Percentiles rank a stretch among this genome's conserved stretches.
phyloP scores from a whole-genome alignment of 1,284 basidiomycete genomes.

The Marasmius fiardii region DNA sequence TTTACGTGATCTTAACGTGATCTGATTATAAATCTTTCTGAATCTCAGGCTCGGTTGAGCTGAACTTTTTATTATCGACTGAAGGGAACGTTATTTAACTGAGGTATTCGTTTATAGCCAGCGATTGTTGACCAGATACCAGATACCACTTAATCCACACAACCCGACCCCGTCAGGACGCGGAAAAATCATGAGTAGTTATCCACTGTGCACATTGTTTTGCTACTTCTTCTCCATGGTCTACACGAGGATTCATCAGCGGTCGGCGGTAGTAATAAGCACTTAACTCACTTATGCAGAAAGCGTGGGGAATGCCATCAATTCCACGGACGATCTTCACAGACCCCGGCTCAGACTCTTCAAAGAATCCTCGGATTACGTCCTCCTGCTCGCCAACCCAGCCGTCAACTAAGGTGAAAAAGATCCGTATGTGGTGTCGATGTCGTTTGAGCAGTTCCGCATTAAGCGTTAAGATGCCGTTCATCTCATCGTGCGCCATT shows the following conservation, averaged over 20 bases:
- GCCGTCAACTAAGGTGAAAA: slow-evolving; percentile 51
- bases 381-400: slow-evolving; percentile 56
- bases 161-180: too few species aligned
- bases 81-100: too few species aligned
- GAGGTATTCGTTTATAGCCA: too few species aligned
- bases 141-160: too few species aligned
- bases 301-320: slow-evolving; percentile 54
- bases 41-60: too few species aligned
- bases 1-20: too few species aligned
- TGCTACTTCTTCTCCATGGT: slow-evolving; percentile 48
- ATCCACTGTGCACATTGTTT: slow-evolving; percentile 49
- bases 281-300: slow-evolving; percentile 53
- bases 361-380: slow-evolving; percentile 34
- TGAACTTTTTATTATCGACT: too few species aligned
- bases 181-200: neutral
- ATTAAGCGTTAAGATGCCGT: slow-evolving; percentile 47
- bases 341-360: slow-evolving; percentile 24
- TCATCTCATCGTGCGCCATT: slow-evolving; percentile 66
- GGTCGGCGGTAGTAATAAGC: neutral
- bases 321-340: slow-evolving; percentile 40
- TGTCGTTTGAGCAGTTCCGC: slow-evolving; percentile 33
- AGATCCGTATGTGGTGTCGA: slow-evolving; percentile 42
- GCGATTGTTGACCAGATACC: too few species aligned
- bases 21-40: too few species aligned
- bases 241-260: slow-evolving; percentile 24